Evolutionary conservation across 345 rosid genomes (phyloP).

Genomic region (Camelina neglecta): DNA sequence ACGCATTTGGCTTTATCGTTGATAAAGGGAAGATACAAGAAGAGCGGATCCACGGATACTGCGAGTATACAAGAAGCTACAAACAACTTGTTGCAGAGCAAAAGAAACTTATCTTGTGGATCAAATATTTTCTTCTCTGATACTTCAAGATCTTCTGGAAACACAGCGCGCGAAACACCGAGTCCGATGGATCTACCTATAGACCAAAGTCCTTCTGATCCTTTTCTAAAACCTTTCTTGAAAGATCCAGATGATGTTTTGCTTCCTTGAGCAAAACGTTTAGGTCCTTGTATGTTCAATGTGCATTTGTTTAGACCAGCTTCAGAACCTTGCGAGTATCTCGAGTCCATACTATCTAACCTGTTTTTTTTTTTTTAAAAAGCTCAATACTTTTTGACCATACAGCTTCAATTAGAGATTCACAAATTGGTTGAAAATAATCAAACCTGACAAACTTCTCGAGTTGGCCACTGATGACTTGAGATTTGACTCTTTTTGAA

Average conservation of each 20-base stretch:
- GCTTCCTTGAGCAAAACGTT: slow-evolving; percentile 55
- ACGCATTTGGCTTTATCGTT: slow-evolving; percentile 58
- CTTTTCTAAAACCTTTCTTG: slow-evolving; percentile 78
- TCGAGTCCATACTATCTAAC: slow-evolving; percentile 94
- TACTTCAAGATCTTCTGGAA: slow-evolving; percentile 93
- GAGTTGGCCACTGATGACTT: slow-evolving; percentile 67
- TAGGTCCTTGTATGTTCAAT: slow-evolving; percentile 69
- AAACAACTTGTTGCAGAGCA: slow-evolving; percentile 78
- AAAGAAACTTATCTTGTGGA: slow-evolving; percentile 93
- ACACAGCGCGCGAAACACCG: slow-evolving; percentile 92
- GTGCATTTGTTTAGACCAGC: slow-evolving; percentile 69
- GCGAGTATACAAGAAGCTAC: slow-evolving; percentile 82
- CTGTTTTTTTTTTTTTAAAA: slow-evolving; percentile 47
- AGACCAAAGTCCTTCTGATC: slow-evolving; percentile 96
- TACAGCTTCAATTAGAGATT: neutral
- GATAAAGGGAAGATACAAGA: slow-evolving; percentile 88
- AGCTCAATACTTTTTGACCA: neutral
- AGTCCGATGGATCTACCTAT: slow-evolving; percentile 89
- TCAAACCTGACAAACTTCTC: slow-evolving; percentile 89
- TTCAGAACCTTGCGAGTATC: slow-evolving; percentile 71
- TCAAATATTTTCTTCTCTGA: slow-evolving; percentile 91
- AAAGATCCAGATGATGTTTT: slow-evolving; percentile 76
- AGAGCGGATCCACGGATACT: slow-evolving; percentile 87
- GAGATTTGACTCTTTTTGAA: slow-evolving; percentile 57
- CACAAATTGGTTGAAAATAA: neutral